These are phyloP conservation scores for Eucalyptus pumila DNA, from an alignment of 345 rosid species.

Conservation along the genomic window DNA sequence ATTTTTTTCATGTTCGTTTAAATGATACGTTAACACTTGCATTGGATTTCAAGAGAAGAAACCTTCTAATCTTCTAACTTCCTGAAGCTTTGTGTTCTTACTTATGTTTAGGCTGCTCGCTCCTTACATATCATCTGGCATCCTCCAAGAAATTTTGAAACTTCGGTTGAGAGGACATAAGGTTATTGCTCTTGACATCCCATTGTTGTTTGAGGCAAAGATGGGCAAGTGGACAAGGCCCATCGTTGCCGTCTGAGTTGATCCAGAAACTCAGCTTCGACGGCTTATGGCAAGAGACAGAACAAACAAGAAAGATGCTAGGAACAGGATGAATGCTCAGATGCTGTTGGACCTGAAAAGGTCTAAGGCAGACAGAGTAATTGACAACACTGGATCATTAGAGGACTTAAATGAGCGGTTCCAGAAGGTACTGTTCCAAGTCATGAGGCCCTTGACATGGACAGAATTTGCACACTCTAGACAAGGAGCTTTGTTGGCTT, in stretches of 20 bases:
- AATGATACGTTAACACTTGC: not conserved
- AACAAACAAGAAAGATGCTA: constrained; percentile 51
- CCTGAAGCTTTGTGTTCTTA: not conserved
- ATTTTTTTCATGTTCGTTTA: not conserved
- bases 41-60: not conserved
- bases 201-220: constrained; percentile 30
- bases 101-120: constrained; percentile 41
- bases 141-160: constrained; percentile 45
- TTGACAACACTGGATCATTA: constrained; percentile 58
- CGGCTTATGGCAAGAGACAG: constrained; percentile 64
- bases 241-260: constrained; percentile 59
- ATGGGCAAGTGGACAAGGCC: constrained; percentile 85
- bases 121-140: constrained; percentile 64
- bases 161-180: constrained; percentile 61
- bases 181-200: constrained; percentile 48
- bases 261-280: constrained; percentile 55
- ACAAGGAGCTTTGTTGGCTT: constrained; percentile 43
- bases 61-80: not conserved
- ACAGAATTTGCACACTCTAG: constrained; percentile 72
- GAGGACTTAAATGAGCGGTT: constrained; percentile 54
- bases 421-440: constrained; percentile 25
- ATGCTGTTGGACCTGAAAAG: constrained; percentile 60
- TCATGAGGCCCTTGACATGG: constrained; percentile 65
- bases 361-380: constrained; percentile 58
- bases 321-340: constrained; percentile 64